Evolutionary conservation across 345 rosid genomes (phyloP).

Genomic region (Moringa oleifera): DNA sequence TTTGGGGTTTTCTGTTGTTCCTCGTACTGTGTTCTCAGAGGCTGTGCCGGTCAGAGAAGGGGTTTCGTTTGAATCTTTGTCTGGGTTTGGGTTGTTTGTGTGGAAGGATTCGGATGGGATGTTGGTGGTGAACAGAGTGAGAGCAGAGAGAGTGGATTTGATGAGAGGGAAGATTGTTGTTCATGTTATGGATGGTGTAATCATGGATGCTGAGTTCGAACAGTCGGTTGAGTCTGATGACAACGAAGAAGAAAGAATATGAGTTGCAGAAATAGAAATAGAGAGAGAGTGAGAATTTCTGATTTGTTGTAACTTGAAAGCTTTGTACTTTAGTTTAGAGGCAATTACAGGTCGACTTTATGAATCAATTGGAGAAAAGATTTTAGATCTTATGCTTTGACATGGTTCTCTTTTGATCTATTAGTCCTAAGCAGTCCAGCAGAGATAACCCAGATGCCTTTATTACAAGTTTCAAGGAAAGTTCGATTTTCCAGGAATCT

Average conservation of each 20-base stretch:
- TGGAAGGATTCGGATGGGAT: constrained; percentile 37
- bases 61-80: constrained; percentile 56
- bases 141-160: constrained; percentile 44
- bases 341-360: no score
- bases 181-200: constrained; percentile 66
- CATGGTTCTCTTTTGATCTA: no score
- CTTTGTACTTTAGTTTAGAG: no score
- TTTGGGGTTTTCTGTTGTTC: constrained; percentile 66
- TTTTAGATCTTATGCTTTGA: no score
- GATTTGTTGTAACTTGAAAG: no score
- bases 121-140: constrained; percentile 54
- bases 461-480: no score
- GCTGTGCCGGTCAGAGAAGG: constrained; percentile 23
- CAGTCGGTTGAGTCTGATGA: constrained; percentile 54
- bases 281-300: no score
- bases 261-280: background rate
- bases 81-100: constrained; percentile 47
- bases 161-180: constrained; percentile 43
- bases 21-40: constrained; percentile 36
- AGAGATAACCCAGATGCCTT: no score
- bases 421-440: no score
- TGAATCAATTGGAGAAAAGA: no score
- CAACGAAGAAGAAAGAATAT: constrained; percentile 13
- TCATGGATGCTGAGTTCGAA: constrained; percentile 83
- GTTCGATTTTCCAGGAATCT: no score